Conservation (phyloP, 2,329 filamentous ascomycete species). For the Neonectria ditissima region DNA sequence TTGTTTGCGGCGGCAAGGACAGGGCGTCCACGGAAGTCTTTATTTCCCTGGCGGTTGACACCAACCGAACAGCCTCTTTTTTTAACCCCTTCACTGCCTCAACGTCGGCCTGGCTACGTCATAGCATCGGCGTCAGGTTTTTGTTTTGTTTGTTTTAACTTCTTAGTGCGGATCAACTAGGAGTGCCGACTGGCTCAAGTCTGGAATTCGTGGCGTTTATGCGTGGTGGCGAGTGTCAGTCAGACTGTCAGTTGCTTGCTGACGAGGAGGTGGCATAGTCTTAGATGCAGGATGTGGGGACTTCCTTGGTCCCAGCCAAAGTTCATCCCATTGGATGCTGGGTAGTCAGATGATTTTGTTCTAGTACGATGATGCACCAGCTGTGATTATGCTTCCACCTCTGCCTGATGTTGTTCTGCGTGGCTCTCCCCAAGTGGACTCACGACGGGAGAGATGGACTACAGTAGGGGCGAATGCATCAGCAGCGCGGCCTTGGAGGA, state of each 20-base stretch:
- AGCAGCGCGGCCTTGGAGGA: background rate
- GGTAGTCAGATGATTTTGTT: background rate
- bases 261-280: background rate
- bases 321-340: too few species aligned
- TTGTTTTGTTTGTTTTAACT: constrained; percentile 5
- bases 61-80: constrained; percentile 25
- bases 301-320: background rate
- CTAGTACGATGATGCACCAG: background rate
- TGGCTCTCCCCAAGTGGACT: constrained; percentile 13
- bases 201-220: background rate
- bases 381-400: constrained; percentile 1
- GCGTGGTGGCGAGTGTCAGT: background rate
- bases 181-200: constrained; percentile 22
- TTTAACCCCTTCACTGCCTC: background rate
- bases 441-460: background rate
- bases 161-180: constrained; percentile 12
- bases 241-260: background rate
- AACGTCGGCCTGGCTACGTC: constrained; percentile 26
- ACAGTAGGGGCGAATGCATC: background rate
- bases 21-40: constrained; percentile 9
- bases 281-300: background rate
- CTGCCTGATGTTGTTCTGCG: background rate
- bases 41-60: constrained; percentile 15
- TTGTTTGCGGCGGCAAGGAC: constrained; percentile 5
- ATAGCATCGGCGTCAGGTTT: constrained; percentile 44